phyloP scores from a whole-genome alignment of 2,329 filamentous ascomycete species.

The Myriosclerotinia duriaeana region DNA sequence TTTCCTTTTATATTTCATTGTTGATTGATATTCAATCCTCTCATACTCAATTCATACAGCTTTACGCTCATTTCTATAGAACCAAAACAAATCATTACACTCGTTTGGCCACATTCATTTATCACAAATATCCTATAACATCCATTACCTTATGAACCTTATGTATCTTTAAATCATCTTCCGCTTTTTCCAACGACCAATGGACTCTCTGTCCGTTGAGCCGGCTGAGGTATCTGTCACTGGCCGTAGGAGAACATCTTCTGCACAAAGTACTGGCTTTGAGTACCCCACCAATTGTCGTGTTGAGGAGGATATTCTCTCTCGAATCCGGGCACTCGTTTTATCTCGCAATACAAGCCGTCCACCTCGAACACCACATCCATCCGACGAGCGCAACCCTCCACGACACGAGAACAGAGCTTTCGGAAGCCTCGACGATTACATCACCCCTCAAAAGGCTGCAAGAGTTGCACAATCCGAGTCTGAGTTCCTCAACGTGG shows the following conservation, averaged over 20 bases:
- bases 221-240: constrained; percentile 25
- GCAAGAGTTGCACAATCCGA: constrained; percentile 30
- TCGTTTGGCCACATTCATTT: constrained; percentile 25
- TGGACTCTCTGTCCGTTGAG: constrained; percentile 28
- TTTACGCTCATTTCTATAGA: constrained; percentile 12
- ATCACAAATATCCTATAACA: constrained; percentile 17
- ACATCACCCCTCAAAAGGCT: background rate
- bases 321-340: constrained; percentile 37
- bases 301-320: constrained; percentile 37
- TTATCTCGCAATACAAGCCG: constrained; percentile 33
- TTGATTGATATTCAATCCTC: background rate
- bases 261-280: constrained; percentile 30
- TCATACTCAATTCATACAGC: background rate
- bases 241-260: constrained; percentile 30
- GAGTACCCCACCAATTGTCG: constrained; percentile 31
- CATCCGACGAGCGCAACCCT: constrained; percentile 32
- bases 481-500: constrained; percentile 26
- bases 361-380: constrained; percentile 35
- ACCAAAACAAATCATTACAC: constrained; percentile 18
- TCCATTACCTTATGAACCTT: constrained; percentile 17
- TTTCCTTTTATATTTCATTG: background rate
- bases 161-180: constrained; percentile 14
- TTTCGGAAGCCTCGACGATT: constrained; percentile 31
- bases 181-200: constrained; percentile 26
- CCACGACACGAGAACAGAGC: constrained; percentile 19